Percentiles rank a stretch among this genome's conserved stretches.
These are phyloP conservation scores for Chrysanthemum lavandulifolium DNA, from an alignment of 129 eudicot species.

Conservation along the genomic window DNA sequence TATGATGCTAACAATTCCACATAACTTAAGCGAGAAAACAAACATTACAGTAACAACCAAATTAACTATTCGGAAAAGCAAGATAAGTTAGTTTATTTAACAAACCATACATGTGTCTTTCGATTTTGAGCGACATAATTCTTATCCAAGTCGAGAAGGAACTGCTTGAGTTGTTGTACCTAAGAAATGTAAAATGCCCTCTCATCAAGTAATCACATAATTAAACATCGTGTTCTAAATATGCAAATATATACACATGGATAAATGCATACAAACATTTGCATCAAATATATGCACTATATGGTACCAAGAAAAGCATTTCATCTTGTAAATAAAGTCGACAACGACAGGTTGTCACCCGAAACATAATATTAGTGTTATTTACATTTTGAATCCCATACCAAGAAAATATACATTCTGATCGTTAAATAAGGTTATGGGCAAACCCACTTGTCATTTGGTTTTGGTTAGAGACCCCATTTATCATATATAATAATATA, in stretches of 20 bases:
- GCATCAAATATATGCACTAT: neutral
- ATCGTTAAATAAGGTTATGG: too few species aligned
- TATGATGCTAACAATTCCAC: neutral
- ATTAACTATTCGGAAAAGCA: neutral
- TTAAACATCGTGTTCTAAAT: too few species aligned
- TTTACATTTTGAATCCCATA: too few species aligned
- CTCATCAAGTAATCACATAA: constrained; percentile 3
- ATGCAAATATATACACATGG: neutral
- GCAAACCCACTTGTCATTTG: too few species aligned
- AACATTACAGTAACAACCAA: neutral
- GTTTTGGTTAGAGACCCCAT: too few species aligned
- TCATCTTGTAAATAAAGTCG: too few species aligned
- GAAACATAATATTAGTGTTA: too few species aligned
- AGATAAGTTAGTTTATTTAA: neutral
- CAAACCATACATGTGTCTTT: constrained; percentile 66
- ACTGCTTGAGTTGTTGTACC: constrained; percentile 68
- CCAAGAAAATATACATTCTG: too few species aligned
- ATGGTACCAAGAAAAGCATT: neutral
- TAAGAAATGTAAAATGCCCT: constrained; percentile 12
- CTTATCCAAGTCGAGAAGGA: constrained; percentile 61
- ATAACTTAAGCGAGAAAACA: neutral
- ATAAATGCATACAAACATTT: constrained; percentile 1
- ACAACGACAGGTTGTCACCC: too few species aligned
- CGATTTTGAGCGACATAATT: constrained; percentile 84
- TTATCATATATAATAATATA: too few species aligned